Conservation (phyloP, 306 rosid species). For the Dryas alaskensis region DNA sequence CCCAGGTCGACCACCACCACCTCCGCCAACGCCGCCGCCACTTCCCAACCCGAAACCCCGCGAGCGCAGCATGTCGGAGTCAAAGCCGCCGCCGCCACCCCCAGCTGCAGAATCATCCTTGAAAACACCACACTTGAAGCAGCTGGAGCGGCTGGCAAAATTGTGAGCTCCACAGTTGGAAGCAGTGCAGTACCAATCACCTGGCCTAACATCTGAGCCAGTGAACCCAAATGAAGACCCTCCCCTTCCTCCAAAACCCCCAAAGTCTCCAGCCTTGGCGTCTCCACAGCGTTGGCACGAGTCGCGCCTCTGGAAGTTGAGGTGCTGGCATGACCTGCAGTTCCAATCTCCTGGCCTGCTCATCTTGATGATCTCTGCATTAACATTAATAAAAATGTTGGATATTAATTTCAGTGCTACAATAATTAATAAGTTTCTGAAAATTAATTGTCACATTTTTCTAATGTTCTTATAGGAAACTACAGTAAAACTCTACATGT, state of each 20-base stretch:
- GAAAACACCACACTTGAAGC: conserved; percentile 96
- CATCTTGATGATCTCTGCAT: conserved; percentile 50
- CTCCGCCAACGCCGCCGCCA: conserved; percentile 22
- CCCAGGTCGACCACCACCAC: conserved; percentile 53
- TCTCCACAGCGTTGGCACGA: conserved; percentile 96
- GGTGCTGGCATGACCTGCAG: conserved; percentile 94
- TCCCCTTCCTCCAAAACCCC: conserved; percentile 52
- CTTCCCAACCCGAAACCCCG: conserved; percentile 36
- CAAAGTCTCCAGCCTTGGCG: conserved; percentile 47
- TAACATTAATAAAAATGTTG: background rate
- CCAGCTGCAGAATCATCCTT: conserved; percentile 60
- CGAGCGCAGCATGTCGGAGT: conserved; percentile 50
- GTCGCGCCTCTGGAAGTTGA: conserved; percentile 93
- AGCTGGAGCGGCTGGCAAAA: conserved; percentile 91
- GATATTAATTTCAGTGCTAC: background rate
- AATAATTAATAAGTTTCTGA: background rate
- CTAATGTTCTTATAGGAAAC: background rate
- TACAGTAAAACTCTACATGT: background rate
- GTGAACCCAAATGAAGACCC: conserved; percentile 67
- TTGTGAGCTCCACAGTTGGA: conserved; percentile 84
- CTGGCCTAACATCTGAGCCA: conserved; percentile 86
- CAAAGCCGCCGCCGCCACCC: conserved; percentile 32
- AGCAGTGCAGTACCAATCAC: conserved; percentile 88
- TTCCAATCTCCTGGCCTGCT: conserved; percentile 99
- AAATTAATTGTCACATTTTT: background rate